Evolutionary conservation across 805 yeast genomes (phyloP), one percentile per base, ranked within the genome.

Genomic region (Yarrowia yakushimensis): DNA sequence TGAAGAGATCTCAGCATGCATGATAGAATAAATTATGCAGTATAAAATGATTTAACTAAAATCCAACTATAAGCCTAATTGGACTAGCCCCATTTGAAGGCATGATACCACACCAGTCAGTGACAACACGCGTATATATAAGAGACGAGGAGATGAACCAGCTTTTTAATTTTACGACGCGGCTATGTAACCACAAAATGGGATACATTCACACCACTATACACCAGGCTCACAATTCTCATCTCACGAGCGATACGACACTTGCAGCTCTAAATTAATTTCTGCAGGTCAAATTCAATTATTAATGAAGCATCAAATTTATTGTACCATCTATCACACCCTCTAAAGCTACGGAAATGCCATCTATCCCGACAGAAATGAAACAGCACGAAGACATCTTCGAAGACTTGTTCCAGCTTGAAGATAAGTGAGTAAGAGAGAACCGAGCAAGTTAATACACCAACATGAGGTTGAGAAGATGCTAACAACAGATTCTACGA

Each of bases 401-500:
- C 60, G 88, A 85, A 64, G 82, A 79, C 11, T 75, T 85, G 8
- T 72, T 88, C 39, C 79, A 83, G 66, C 70, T 87, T 27, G 96
- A 89, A 69, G 78, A 82, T 39, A 77, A 81, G 69, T 78, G 69
- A 30, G 69, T 67, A 5, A 18, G 11, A 15, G 18, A 30, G 15
- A 42, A 25, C 4, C 11, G 23, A 5, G 4, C 2, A 23, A 10
- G 10, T 11, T 25, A 4, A 25, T 11, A 18, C 15, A 17, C 13
- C 7, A 37, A 12, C 41, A 37, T 11, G 15, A 4, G n/a, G n/a
- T n/a, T n/a, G 41, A 18, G 23, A 36, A 7, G 63, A 61, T 36
- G 62, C 65, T 31, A 17, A 31, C n/a, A 33, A 71, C 50, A 71
- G 79, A 60, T 83, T 74, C 72, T 91, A 89, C 70, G 72, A 80